Evolutionary conservation across 2,329 filamentous ascomycete species (phyloP), one percentile per base, ranked within the genome.

Genomic region (Xylaria sp.): DNA sequence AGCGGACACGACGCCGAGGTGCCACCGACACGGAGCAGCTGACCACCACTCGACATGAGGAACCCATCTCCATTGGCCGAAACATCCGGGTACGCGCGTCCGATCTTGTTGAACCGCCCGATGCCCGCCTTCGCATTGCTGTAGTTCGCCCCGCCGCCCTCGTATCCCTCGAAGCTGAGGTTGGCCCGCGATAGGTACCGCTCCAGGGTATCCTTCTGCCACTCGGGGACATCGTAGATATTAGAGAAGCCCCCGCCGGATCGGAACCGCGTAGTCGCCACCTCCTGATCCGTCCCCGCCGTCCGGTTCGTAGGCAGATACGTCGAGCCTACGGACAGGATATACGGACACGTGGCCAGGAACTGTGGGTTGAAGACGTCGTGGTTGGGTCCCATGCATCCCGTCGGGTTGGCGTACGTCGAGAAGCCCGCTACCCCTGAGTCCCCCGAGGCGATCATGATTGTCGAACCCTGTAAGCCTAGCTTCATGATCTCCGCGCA

Each of bases 401-500:
- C 81, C 6, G 79, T 78, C 3, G 79, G 44, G 21, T 48, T 48
- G 21, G 44, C 23, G 21, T 68, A 69, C 1, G 71, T 70, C 3
- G 65, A 18, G 37, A 48, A 48, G 21, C 44, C 44, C 44, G 80
- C 84, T 0, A 85, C 83, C 13, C 84, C 84, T 21, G 78, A 78
- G 73, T 86, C 84, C 50, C 85, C 85, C 1, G 82, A 84, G 3
- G 84, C 83, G 50, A 85, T 82, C 29, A 86, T 77, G 16, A 85
- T 76, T 1, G 82, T 85, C n/a, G 83, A 77, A 51, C 84, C 84
- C 69, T 83, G 82, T 10, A 85, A 79, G 5, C 81, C 84, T 0
- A 88, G 82, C 75, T 88, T 87, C 73, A 87, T 79, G 72, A 86
- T 84, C 76, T 85, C 82, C 63, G 80, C 78, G 76, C 84, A 86